Conservation (phyloP, 352 stramenopile species). For the Phytopythium boreale region DNA sequence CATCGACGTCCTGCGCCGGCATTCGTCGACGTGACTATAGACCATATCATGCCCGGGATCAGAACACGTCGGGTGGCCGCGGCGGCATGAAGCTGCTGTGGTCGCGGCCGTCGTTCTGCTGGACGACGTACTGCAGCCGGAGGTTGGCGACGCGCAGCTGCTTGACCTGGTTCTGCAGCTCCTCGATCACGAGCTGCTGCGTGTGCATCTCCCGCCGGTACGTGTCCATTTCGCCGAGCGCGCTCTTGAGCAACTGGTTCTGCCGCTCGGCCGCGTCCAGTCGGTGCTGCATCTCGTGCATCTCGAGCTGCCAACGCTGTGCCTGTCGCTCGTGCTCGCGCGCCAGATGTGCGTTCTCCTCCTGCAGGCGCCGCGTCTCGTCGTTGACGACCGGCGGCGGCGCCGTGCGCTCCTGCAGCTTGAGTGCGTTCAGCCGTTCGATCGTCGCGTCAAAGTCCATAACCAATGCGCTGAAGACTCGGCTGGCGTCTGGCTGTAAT, state of each 20-base stretch:
- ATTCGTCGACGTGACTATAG: not conserved
- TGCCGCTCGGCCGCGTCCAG: constrained; percentile 47
- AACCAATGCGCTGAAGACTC: not conserved
- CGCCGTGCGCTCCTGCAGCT: constrained; percentile 43
- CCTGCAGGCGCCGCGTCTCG: constrained; percentile 43
- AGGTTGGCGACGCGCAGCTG: constrained; percentile 69
- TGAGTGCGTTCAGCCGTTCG: constrained; percentile 69
- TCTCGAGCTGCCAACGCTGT: constrained; percentile 48
- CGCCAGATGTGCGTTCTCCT: constrained; percentile 41
- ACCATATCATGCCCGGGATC: not conserved
- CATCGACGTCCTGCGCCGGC: too few species aligned
- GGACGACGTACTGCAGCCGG: constrained; percentile 65
- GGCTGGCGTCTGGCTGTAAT: not conserved
- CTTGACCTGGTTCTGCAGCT: constrained; percentile 67
- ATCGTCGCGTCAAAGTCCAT: constrained; percentile 71
- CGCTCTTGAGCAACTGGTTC: constrained; percentile 48
- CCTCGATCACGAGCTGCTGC: constrained; percentile 65
- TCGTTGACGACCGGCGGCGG: constrained; percentile 3
- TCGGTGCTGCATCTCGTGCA: constrained; percentile 39
- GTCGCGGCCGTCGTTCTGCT: constrained; percentile 56
- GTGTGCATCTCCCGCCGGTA: constrained; percentile 43
- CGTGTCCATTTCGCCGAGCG: constrained; percentile 37
- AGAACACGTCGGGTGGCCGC: constrained; percentile 72
- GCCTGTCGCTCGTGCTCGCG: constrained; percentile 44
- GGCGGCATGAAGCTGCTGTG: constrained; percentile 48